These are phyloP conservation scores for Trichoderma sp. DNA, from an alignment of 2,329 filamentous ascomycete genomes.

Conservation along the genomic window DNA sequence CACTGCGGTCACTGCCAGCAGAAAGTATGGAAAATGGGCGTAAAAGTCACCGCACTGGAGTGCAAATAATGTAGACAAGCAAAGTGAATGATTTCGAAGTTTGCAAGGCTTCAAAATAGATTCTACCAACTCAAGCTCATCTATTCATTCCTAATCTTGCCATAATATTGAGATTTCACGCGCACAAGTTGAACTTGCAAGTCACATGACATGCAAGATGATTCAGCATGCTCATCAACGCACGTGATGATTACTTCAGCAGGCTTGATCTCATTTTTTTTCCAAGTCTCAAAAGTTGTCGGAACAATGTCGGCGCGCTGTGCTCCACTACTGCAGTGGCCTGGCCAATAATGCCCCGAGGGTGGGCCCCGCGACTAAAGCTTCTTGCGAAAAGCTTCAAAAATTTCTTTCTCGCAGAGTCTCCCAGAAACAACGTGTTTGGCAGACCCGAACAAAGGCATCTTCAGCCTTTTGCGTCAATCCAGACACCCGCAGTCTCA, in stretches of 20 bases:
- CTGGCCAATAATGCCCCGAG: slow-evolving; percentile 30
- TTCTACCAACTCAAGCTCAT: background rate
- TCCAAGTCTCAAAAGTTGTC: background rate
- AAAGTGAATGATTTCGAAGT: background rate
- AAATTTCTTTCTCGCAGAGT: slow-evolving; percentile 42
- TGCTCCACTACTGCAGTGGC: background rate
- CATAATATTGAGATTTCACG: background rate
- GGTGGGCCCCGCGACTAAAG: slow-evolving; percentile 31
- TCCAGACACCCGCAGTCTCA: slow-evolving; percentile 33
- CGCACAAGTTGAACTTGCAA: background rate
- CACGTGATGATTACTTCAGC: slow-evolving; percentile 16
- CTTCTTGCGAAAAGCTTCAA: slow-evolving; percentile 41
- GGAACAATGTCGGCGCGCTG: slow-evolving; percentile 30
- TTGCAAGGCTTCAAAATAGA: rapidly evolving
- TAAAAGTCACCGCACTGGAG: background rate
- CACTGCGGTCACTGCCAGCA: background rate
- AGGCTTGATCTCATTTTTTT: background rate
- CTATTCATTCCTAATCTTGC: background rate
- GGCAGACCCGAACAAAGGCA: slow-evolving; percentile 34
- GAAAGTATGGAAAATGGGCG: background rate
- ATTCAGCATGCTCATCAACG: background rate
- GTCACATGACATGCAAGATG: slow-evolving; percentile 20
- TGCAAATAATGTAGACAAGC: background rate
- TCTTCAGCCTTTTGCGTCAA: slow-evolving; percentile 31
- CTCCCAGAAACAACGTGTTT: slow-evolving; percentile 27